Conservation (phyloP, 1,139 yeast genomes). For the Pneumocystis jirovecii region DNA sequence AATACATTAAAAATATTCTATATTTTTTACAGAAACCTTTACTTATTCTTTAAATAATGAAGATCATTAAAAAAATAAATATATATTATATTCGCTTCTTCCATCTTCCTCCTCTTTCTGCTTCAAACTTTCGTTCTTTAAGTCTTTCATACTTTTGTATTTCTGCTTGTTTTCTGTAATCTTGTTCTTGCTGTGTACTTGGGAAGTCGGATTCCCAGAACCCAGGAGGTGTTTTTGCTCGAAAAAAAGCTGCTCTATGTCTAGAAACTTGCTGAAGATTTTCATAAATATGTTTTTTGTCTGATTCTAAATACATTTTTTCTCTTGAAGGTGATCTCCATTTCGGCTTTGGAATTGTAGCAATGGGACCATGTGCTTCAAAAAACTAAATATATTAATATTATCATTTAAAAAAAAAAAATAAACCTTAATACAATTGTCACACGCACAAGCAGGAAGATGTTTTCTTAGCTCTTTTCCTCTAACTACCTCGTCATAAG, state of each 20-base stretch:
- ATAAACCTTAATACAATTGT: conserved; percentile 15
- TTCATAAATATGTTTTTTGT: conserved; percentile 1
- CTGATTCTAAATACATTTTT: background rate
- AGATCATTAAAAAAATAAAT: background rate
- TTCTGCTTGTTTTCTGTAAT: conserved; percentile 16
- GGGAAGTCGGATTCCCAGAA: conserved; percentile 25
- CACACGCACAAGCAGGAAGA: conserved; percentile 20
- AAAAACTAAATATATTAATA: conserved; percentile 14
- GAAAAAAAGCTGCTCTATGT: conserved; percentile 18
- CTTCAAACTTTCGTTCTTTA: background rate
- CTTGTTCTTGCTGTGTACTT: conserved; percentile 19
- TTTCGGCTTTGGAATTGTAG: conserved; percentile 12
- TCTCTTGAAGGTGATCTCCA: conserved; percentile 13
- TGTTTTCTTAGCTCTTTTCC: conserved; percentile 18
- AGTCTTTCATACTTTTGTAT: conserved; percentile 8
- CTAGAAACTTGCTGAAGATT: conserved; percentile 16
- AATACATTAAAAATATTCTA: no score
- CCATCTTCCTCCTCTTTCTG: conserved; percentile 1
- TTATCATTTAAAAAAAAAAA: conserved; percentile 7
- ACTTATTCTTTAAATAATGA: background rate
- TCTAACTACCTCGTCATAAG: conserved; percentile 19
- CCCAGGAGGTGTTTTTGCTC: conserved; percentile 22
- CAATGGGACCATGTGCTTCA: conserved; percentile 18
- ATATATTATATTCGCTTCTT: background rate
- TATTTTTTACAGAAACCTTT: background rate